A percentile compares a stretch with the other conserved stretches of the same genome.
phyloP scores from a whole-genome alignment of 2,329 filamentous ascomycete genomes.

The Paraphaeosphaeria minitans region DNA sequence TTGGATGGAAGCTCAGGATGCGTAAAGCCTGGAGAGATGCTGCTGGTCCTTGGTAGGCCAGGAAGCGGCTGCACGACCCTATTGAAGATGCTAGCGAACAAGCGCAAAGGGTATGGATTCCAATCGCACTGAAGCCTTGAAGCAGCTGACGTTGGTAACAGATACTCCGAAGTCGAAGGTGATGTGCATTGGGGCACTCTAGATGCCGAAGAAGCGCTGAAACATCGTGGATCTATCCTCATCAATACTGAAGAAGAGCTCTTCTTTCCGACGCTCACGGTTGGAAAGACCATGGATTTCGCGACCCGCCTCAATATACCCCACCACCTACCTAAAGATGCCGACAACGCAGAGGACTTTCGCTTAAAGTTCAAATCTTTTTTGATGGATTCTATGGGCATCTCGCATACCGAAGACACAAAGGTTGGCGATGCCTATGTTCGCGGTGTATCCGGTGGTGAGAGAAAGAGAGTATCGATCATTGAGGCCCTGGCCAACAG shows the following conservation, averaged over 20 bases:
- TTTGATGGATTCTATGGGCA: slow-evolving; percentile 51
- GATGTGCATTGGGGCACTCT: slow-evolving; percentile 60
- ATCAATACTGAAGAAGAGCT: slow-evolving; percentile 61
- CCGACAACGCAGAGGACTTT: slow-evolving; percentile 52
- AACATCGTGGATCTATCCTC: slow-evolving; percentile 62
- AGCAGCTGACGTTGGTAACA: background rate
- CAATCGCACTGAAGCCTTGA: background rate
- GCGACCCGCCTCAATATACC: slow-evolving; percentile 64
- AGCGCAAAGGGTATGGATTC: slow-evolving; percentile 3
- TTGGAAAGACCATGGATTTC: slow-evolving; percentile 60
- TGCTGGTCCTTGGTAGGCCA: slow-evolving; percentile 49
- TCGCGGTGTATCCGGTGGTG: slow-evolving; percentile 70
- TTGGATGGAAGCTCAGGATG: slow-evolving; percentile 62
- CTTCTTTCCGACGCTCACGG: slow-evolving; percentile 58
- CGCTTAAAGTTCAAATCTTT: slow-evolving; percentile 58
- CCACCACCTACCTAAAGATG: slow-evolving; percentile 58
- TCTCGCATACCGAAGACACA: slow-evolving; percentile 64
- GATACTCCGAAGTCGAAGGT: slow-evolving; percentile 22
- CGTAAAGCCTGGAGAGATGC: slow-evolving; percentile 62
- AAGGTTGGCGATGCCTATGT: slow-evolving; percentile 71
- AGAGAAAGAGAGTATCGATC: slow-evolving; percentile 72
- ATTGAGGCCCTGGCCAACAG: slow-evolving; percentile 66
- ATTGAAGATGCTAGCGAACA: background rate
- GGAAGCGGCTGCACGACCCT: slow-evolving; percentile 61
- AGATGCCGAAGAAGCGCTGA: slow-evolving; percentile 48